Base-by-base conservation (phyloP, 495 filamentous ascomycete species). In the Penicillium cinerascens region DNA sequence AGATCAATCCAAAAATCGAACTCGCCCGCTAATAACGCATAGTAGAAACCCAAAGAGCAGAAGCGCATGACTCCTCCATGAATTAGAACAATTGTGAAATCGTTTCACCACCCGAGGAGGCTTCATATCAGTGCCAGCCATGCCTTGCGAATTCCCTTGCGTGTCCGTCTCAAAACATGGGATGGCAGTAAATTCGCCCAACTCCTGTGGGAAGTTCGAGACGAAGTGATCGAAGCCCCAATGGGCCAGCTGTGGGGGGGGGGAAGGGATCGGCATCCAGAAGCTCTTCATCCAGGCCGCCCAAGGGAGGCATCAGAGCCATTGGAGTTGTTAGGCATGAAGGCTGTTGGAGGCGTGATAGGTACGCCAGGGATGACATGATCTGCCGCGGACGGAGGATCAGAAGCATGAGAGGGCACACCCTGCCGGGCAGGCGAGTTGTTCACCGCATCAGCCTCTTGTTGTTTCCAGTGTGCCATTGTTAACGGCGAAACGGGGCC, bases 121-220 rank as follows among this genome's bases (percentile, higher is more conserved):
- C 54, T 69, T 68, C 37, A 71, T 47, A 8, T 71, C 67, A 8
- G 52, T 21, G 17, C 57, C 46, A 36, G 60, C 42, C 45, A 61
- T 39, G 4, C 52, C 52, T n/a, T n/a, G n/a, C 22, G 55, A 36
- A 10, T 58, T 56, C n/a, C 59, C 55, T 37, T 73, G 70, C 4
- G 53, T 42, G 55, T 78, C 73, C 3, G 66, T 50, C 26, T 78
- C 74, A 52, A 78, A 78, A 51, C 68, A 74, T 3, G 74, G 72
- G 51, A 78, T 76, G 0, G 73, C 73, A 17, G 67, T 75, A 42
- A 78, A 78, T 44, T 78, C 73, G 40, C 66, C 73, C 29, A 78
- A 44, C 41, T 78, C 74, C 50, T 75, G 73, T 1, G 74, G 74
- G 23, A 78, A 70, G 37, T 76, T 75, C 6, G 72, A 74, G 6